These are phyloP conservation scores for Trametes versicolor DNA, from an alignment of 1,284 basidiomycete species.

Conservation along the genomic window DNA sequence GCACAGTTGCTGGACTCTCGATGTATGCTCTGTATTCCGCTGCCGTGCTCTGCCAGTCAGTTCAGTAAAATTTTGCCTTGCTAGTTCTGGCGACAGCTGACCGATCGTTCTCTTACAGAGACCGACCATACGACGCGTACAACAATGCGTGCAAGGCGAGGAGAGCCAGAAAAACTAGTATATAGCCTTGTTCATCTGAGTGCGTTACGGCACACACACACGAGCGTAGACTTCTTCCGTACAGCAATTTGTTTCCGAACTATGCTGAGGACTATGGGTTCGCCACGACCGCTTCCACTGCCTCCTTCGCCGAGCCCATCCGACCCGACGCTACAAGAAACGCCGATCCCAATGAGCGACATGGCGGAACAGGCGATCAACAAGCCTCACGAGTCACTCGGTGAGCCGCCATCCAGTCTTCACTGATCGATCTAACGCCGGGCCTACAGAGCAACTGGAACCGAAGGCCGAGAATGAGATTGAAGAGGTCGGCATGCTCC, in stretches of 20 bases:
- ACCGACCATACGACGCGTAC: neutral
- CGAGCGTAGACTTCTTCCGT: neutral
- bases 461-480: conserved; percentile 19
- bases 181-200: neutral
- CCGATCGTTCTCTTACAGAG: neutral
- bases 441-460: conserved; percentile 5
- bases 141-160: neutral
- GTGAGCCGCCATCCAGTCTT: neutral
- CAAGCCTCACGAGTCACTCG: conserved; percentile 2
- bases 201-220: neutral
- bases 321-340: conserved; percentile 4
- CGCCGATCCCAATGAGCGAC: neutral
- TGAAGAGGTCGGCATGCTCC: conserved; percentile 10
- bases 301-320: conserved; percentile 5
- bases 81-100: neutral
- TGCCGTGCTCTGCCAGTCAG: no score
- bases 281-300: conserved; percentile 1
- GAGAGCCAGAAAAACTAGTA: neutral
- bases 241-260: neutral
- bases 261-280: neutral
- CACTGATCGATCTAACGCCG: neutral
- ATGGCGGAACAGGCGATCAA: neutral
- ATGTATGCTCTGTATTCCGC: no score
- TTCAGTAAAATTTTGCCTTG: neutral
- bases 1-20: neutral